Evolutionary conservation across 2,329 filamentous ascomycete genomes (phyloP), one percentile per base, ranked within the genome.

Genomic region (Botryotinia convoluta): DNA sequence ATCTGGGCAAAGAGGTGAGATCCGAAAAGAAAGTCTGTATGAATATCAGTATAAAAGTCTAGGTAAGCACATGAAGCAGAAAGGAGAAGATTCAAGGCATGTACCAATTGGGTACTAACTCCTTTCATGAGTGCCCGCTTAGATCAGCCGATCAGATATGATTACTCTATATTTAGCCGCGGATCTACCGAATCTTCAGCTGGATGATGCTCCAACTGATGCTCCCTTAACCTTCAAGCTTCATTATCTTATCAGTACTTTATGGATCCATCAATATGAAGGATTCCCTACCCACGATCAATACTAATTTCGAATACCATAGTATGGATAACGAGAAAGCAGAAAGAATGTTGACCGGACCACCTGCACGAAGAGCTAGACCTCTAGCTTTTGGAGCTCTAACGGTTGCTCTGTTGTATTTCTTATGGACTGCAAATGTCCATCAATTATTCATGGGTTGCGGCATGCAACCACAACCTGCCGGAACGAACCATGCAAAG

Each of bases 341-440:
- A 18, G 73, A 74, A 59, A 70, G n/a, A 61, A 76, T 76, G 74
- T 68, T 77, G 45, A 72, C 64, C 65, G 73, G 74, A 48, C 62
- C 74, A 32, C 74, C 73, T 61, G 22, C 68, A n/a, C 76, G 75
- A 35, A 73, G 77, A 64, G 72, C 68, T n/a, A 73, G 75, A 26
- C 76, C 76, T 32, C 74, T 78, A 48, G 69, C 65, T 39, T 70
- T 75, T 35, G 79, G 75, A 26, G 77, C 78, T 59, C 67, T 67
- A 22, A 57, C 69, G 51, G 76, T 78, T 32, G 77, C 75, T 35
- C 57, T 79, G n/a, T 73, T 76, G 57, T 79, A 79, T 69, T 42
- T 79, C 57, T 54, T 78, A 18, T 78, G 73, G 72, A 70, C 73
- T 12, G 61, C 44, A 1, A 54, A 74, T 20, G 60, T 77, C 18